Evolutionary conservation across 495 filamentous ascomycete genomes (phyloP).

Genomic region (Massariosphaeria phaeospora): DNA sequence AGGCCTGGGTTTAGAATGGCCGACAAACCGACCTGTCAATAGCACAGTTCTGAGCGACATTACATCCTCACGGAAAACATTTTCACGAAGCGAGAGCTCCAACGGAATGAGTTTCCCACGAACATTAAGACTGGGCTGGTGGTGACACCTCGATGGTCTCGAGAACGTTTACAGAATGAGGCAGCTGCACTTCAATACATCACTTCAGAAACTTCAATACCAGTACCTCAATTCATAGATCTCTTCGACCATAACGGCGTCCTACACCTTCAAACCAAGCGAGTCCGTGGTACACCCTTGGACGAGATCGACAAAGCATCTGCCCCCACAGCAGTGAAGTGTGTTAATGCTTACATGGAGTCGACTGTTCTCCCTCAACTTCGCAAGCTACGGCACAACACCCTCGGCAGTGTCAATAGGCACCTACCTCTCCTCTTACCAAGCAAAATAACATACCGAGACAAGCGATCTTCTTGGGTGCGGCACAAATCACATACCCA

Average conservation of each 20-base stretch:
- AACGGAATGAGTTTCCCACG: background rate
- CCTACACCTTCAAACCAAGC: slow-evolving; percentile 11
- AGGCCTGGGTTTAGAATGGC: too few species aligned
- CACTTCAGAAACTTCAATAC: slow-evolving; percentile 5
- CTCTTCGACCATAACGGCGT: slow-evolving; percentile 7
- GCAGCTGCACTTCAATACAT: slow-evolving; percentile 13
- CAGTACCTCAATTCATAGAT: slow-evolving; percentile 8
- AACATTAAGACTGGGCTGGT: background rate
- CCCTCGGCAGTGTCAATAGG: slow-evolving; percentile 9
- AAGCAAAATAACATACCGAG: slow-evolving; percentile 16
- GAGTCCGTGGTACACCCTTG: background rate
- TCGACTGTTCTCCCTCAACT: slow-evolving; percentile 5
- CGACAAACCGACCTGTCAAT: too few species aligned
- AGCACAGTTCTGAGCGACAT: slow-evolving; percentile 6
- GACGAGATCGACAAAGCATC: slow-evolving; percentile 4
- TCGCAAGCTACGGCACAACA: slow-evolving; percentile 1
- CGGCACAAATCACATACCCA: background rate
- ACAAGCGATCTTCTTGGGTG: slow-evolving; percentile 9
- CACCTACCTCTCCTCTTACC: slow-evolving; percentile 5
- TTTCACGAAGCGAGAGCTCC: slow-evolving; percentile 15
- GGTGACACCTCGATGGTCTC: slow-evolving; percentile 1
- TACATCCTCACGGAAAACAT: slow-evolving; percentile 9
- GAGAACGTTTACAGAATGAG: slow-evolving; percentile 13
- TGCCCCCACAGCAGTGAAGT: background rate
- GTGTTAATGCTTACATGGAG: background rate